These are phyloP conservation scores for Pelargonium fulgidum DNA, from an alignment of 441 rosid genomes.

Conservation along the genomic window DNA sequence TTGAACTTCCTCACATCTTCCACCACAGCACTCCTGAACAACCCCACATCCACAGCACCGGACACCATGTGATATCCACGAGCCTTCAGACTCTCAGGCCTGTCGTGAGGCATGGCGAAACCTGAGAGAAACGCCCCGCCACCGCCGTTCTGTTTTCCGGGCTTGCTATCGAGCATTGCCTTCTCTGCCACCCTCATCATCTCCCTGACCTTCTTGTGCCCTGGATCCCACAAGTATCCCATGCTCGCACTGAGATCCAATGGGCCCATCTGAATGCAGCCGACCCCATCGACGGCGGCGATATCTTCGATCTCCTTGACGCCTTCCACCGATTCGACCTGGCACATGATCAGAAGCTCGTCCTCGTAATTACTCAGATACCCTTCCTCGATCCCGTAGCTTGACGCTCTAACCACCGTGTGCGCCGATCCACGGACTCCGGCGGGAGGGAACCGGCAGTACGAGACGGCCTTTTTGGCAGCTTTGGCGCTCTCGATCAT, in stretches of 20 bases:
- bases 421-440: slow-evolving; percentile 93
- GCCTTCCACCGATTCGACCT: slow-evolving; percentile 69
- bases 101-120: slow-evolving; percentile 74
- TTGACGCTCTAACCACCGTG: slow-evolving; percentile 70
- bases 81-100: slow-evolving; percentile 35
- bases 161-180: slow-evolving; percentile 46
- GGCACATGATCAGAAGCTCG: slow-evolving; percentile 82
- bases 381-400: slow-evolving; percentile 77
- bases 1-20: slow-evolving; percentile 79
- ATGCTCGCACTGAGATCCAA: slow-evolving; percentile 84
- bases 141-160: slow-evolving; percentile 23
- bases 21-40: slow-evolving; percentile 58
- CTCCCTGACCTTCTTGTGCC: slow-evolving; percentile 76
- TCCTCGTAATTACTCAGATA: slow-evolving; percentile 59
- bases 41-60: slow-evolving; percentile 63
- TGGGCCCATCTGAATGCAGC: slow-evolving; percentile 92
- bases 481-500: slow-evolving; percentile 62
- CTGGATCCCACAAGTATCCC: slow-evolving; percentile 93
- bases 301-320: slow-evolving; percentile 66
- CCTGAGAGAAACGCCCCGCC: slow-evolving; percentile 49
- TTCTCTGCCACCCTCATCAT: slow-evolving; percentile 65
- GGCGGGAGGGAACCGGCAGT: slow-evolving; percentile 72
- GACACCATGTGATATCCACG: slow-evolving; percentile 81
- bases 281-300: slow-evolving; percentile 79
- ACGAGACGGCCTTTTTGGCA: slow-evolving; percentile 74